Percentiles rank a stretch among this genome's conserved stretches.
Conservation (phyloP, 345 rosid genomes). For the Pelargonium nanum region DNA sequence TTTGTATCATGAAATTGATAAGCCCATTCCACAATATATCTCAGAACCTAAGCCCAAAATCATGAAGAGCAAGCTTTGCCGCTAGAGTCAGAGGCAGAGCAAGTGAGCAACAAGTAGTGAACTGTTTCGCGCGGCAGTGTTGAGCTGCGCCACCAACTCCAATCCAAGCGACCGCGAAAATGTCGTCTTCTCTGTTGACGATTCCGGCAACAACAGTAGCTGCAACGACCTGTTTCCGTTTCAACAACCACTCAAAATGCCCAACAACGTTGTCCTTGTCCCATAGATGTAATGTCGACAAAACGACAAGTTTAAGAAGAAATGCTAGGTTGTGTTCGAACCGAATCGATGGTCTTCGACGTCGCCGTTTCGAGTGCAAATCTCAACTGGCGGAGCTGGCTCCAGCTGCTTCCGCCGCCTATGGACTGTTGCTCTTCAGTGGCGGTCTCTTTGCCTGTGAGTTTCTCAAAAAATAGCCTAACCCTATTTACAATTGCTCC, state of each 20-base stretch:
- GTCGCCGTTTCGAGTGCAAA: slow-evolving; percentile 27
- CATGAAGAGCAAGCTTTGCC: too few relatives aligned
- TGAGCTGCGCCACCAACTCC: not conserved
- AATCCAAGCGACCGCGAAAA: not conserved
- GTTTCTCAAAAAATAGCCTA: not conserved
- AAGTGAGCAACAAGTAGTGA: too few relatives aligned
- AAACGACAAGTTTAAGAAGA: not conserved
- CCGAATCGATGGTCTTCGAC: slow-evolving; percentile 2
- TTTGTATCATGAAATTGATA: too few relatives aligned
- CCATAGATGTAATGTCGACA: not conserved
- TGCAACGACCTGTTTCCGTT: not conserved
- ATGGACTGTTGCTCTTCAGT: slow-evolving; percentile 54
- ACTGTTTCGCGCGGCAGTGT: not conserved
- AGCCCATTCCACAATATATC: too few relatives aligned
- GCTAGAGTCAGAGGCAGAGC: too few relatives aligned
- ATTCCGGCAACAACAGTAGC: not conserved
- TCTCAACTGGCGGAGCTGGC: slow-evolving; percentile 56
- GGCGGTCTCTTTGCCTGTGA: slow-evolving; percentile 79
- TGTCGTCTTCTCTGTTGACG: not conserved
- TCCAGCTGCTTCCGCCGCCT: slow-evolving; percentile 51
- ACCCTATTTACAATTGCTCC: not conserved
- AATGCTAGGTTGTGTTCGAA: not conserved
- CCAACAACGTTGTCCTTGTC: not conserved
- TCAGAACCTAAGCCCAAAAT: too few relatives aligned
- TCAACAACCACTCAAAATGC: too few relatives aligned